A percentile compares a stretch with the other conserved stretches of the same genome.
Conservation (phyloP, 345 rosid species). For the Citrus unshiu region DNA sequence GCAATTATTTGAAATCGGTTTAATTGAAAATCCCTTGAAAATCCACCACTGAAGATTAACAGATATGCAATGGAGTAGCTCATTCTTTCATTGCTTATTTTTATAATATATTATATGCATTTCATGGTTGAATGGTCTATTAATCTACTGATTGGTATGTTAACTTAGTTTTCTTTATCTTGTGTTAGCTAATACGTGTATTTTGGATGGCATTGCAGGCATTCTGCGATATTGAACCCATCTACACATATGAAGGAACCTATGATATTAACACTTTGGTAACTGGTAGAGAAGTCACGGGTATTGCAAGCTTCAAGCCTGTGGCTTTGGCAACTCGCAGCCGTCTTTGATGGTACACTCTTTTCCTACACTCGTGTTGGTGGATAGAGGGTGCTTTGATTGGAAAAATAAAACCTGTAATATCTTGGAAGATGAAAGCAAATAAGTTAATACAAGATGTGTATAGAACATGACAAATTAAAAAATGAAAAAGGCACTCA, state of each 20-base stretch:
- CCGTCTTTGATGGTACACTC: conserved; percentile 48
- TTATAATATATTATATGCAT: neutral
- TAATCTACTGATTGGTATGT: neutral
- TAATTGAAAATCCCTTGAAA: neutral
- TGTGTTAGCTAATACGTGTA: neutral
- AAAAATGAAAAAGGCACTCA: neutral
- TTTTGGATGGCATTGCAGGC: conserved; percentile 50
- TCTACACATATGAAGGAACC: conserved; percentile 92
- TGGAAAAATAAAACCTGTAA: neutral
- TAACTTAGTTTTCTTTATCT: neutral
- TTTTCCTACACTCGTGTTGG: neutral
- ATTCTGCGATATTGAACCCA: conserved; percentile 96
- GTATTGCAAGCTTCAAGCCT: conserved; percentile 85
- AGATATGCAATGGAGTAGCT: neutral
- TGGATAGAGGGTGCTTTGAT: neutral
- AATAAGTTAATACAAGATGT: neutral
- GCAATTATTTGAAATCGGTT: neutral
- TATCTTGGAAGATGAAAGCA: neutral
- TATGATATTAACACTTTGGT: conserved; percentile 87
- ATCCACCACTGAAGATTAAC: neutral
- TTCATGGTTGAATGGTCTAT: neutral
- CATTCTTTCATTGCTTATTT: neutral
- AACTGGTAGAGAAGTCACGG: conserved; percentile 89
- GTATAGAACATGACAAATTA: neutral
- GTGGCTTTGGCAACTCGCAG: conserved; percentile 37